Evolutionary conservation across 441 rosid genomes (phyloP), one percentile per base, ranked within the genome.

Genomic region (Mallotus japonicus): DNA sequence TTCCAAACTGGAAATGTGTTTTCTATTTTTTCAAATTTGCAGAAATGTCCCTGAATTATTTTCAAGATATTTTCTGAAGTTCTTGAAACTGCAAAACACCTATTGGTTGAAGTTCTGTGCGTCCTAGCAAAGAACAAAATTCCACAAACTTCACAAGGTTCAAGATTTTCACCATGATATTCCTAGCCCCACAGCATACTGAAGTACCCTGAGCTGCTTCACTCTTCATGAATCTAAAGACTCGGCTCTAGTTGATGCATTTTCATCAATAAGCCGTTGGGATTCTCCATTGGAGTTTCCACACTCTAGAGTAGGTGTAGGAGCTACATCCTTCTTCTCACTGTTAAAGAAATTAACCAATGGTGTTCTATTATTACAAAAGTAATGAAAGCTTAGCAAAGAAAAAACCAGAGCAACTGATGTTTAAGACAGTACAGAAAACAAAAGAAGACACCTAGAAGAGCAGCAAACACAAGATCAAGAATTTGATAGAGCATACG

Each of bases 191-290:
- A 67, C 5, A 12, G 6, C 14, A 37, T 11, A 19, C 0, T 24
- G 28, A 24, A 24, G 34, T 6, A 16, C n/a, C 67, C 12, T 37
- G 5, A 51, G 37, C 0, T 37, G 61, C 1, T 24, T 50, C 6
- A 16, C 28, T 65, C 22, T 47, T 76, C 70, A 71, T 16, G 72
- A 65, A 70, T 13, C 37, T 10, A 59, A 40, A 74, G 70, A 47
- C 22, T 58, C 2, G 32, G 32, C 32, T 28, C 32, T 28, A 28
- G 32, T 28, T 28, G 32, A 28, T 28, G 32, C 78, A 42, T 66
- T 71, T 42, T 67, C 84, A 51, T 70, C 71, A 63, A 60, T 62
- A 54, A 85, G 83, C 51, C 66, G 65, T 54, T 80, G 81, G 72
- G 83, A 83, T 42, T 74, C 67, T 24, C 49, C 58, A 42, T 42